These are phyloP conservation scores for Trichoderma polysporum DNA, from an alignment of 2,329 filamentous ascomycete genomes.

Conservation along the genomic window DNA sequence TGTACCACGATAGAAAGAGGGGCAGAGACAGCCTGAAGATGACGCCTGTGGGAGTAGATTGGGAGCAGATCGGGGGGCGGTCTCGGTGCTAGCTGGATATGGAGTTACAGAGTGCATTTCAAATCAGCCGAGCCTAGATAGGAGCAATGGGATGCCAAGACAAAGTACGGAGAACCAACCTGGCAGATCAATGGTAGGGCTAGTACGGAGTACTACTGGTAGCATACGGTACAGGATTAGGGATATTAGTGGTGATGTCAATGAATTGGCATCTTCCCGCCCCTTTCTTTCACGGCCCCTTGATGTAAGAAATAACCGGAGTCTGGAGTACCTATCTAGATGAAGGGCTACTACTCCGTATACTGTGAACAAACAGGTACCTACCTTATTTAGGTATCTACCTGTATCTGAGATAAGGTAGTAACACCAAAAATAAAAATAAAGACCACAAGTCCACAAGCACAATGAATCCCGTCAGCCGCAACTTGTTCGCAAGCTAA, in stretches of 20 bases:
- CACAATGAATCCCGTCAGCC: neutral
- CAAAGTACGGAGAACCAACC: neutral
- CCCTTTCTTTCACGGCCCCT: neutral
- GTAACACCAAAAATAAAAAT: neutral
- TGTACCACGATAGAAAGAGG: neutral
- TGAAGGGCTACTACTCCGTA: too few relatives aligned
- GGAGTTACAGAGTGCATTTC: neutral
- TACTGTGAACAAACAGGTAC: too few relatives aligned
- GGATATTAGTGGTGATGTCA: conserved; percentile 4
- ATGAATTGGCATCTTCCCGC: neutral
- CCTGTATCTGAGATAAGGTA: neutral
- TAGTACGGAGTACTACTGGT: neutral
- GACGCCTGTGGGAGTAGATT: neutral
- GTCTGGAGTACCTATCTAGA: neutral
- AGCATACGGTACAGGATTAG: neutral
- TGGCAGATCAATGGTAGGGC: neutral
- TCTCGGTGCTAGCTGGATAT: neutral
- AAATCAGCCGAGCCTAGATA: neutral
- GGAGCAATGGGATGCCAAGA: neutral
- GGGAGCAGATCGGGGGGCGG: neutral
- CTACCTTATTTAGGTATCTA: too few relatives aligned
- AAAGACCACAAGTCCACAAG: neutral
- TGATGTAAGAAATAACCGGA: neutral
- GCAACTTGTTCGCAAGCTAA: neutral
- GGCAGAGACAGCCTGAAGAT: neutral